Base-by-base conservation (phyloP, 805 yeast genomes). In the Clavispora phyllophila region DNA sequence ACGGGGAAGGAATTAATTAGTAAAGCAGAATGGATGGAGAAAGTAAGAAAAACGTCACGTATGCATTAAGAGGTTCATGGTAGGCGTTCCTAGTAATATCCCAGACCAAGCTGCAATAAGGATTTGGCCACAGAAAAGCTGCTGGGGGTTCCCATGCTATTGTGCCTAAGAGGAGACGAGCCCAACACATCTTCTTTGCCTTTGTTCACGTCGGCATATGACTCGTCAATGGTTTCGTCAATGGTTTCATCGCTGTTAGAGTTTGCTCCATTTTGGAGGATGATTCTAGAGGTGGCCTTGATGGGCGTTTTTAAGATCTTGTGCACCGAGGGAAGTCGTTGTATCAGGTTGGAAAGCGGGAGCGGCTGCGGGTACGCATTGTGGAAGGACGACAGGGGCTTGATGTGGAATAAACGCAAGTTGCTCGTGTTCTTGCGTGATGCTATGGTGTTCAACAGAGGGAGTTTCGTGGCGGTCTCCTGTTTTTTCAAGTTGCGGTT, bases 111-210 rank as follows among this genome's bases (percentile, higher is more conserved):
- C 54, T 67, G 73, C 44, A 70, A 62, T 51, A 70, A 66, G 18
- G 73, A 66, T 53, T 68, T 69, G 29, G 75, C 75, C 42, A 70
- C 73, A 39, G 66, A 61, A 46, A 70, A 70, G 40, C 72, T 65
- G 54, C 67, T 70, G 39, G 75, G 75, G 17, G 75, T 70, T n/a
- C 71, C 72, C 41, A 68, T 66, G 36, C 57, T 56, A 43, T 37
- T 45, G 36, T 43, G 26, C 47, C 62, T 45, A 29, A 65, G 49
- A 5, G 74, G 73, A 35, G 72, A 66, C 10, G 68, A 62, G 24
- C 61, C 53, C 40, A 65, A 58, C 7, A 63, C 46, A 42, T 60
- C 55, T 41, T 50, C 51, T 27, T 44, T 44, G 26, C 41, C 47
- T 29, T 46, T 47, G 22, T 36, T 20, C 20, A 29, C 36, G 29